Evolutionary conservation across 2,329 filamentous ascomycete species (phyloP).

Genomic region (Botrytis pseudocinerea): DNA sequence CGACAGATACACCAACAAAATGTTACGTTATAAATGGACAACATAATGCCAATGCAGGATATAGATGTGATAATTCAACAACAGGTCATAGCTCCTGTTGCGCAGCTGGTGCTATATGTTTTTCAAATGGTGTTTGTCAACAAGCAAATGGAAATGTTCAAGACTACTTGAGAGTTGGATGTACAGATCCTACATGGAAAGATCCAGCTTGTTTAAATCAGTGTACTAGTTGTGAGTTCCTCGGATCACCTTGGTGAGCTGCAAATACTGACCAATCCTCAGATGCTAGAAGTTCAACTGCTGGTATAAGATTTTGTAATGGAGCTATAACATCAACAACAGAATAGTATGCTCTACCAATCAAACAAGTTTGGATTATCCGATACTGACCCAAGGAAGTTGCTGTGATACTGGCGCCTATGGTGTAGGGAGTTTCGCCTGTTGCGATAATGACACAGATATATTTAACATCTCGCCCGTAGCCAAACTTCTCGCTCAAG

Average conservation of each 20-base stretch:
- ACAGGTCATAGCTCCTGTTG: conserved; percentile 33
- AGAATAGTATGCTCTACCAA: conserved; percentile 26
- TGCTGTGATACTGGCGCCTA: conserved; percentile 17
- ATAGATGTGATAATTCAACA: conserved; percentile 33
- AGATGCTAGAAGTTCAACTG: conserved; percentile 29
- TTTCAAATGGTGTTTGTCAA: conserved; percentile 33
- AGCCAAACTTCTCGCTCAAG: conserved; percentile 8
- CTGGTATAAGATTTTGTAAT: conserved; percentile 32
- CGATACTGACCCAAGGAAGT: conserved; percentile 1
- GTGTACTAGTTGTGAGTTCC: conserved; percentile 30
- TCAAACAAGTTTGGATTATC: not conserved
- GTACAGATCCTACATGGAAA: conserved; percentile 34
- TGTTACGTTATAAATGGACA: conserved; percentile 32
- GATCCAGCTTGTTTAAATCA: conserved; percentile 32
- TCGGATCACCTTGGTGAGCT: not conserved
- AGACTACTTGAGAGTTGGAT: conserved; percentile 35
- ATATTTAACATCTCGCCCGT: conserved; percentile 14
- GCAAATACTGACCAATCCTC: not conserved
- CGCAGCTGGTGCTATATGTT: conserved; percentile 30
- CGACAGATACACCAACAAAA: conserved; percentile 23
- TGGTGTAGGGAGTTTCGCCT: conserved; percentile 21
- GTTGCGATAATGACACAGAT: conserved; percentile 6
- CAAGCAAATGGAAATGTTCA: conserved; percentile 27
- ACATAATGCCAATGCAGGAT: conserved; percentile 23
- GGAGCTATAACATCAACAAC: conserved; percentile 30